Conservation (phyloP, 345 rosid species). For the Rhodamnia argentea region DNA sequence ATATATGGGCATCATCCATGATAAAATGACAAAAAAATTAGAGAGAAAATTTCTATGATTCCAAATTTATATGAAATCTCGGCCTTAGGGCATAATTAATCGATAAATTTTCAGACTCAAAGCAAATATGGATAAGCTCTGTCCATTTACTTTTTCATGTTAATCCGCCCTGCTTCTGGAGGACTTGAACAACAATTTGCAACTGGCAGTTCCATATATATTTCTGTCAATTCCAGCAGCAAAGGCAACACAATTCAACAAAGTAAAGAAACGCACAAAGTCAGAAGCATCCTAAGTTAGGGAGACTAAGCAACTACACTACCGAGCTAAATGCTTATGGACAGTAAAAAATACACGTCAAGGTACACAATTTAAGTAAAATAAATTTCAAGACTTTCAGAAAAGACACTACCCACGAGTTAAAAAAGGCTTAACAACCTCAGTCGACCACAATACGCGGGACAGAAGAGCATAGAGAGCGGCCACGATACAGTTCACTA, state of each 20-base stretch:
- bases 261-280: background rate
- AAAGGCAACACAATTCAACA: background rate
- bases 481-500: background rate
- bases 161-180: background rate
- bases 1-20: background rate
- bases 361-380: background rate
- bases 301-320: background rate
- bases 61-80: background rate
- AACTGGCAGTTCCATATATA: background rate
- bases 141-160: background rate
- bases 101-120: background rate
- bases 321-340: background rate
- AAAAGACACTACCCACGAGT: background rate
- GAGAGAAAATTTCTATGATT: background rate
- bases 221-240: background rate
- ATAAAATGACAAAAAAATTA: background rate
- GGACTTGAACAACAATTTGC: background rate
- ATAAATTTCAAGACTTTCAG: background rate
- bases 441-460: background rate
- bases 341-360: background rate
- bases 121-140: background rate
- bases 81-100: background rate
- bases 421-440: background rate
- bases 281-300: background rate
- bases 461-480: background rate